Conservation (phyloP, 148 eudicot genomes). For the Suaeda aralocaspica region DNA sequence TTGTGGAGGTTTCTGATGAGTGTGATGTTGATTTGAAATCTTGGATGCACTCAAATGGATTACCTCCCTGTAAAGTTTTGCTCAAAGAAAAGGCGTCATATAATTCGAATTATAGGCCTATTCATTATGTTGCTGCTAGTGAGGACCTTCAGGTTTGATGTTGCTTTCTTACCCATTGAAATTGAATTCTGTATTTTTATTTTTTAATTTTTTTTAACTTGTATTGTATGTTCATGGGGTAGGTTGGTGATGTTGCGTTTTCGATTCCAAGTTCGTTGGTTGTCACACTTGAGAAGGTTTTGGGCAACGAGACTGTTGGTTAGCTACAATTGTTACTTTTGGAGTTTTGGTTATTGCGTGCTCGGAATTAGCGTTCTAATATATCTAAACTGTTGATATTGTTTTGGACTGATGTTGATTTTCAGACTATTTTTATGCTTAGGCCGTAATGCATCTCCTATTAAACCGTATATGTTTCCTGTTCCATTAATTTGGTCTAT, state of each 20-base stretch:
- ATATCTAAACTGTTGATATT: too few relatives aligned
- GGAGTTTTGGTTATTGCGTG: neutral
- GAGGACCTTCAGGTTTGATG: slow-evolving; percentile 63
- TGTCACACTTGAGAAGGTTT: slow-evolving; percentile 88
- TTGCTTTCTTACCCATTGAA: neutral
- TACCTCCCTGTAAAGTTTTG: slow-evolving; percentile 70
- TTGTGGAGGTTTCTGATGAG: slow-evolving; percentile 18
- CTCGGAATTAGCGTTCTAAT: too few relatives aligned
- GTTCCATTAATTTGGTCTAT: too few relatives aligned
- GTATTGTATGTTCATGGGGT: slow-evolving; percentile 14
- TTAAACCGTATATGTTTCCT: too few relatives aligned
- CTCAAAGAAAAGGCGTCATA: slow-evolving; percentile 58
- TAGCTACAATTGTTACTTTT: slow-evolving; percentile 15
- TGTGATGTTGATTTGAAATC: slow-evolving; percentile 52
- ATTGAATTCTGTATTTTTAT: neutral
- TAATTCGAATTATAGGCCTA: slow-evolving; percentile 43
- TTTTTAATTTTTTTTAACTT: neutral
- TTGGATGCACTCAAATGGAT: slow-evolving; percentile 87
- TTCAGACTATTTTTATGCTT: too few relatives aligned
- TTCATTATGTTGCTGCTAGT: slow-evolving; percentile 91
- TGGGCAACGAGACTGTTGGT: slow-evolving; percentile 96
- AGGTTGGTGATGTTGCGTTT: slow-evolving; percentile 85
- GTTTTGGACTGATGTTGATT: too few relatives aligned
- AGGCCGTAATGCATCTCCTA: too few relatives aligned
- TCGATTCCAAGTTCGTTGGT: slow-evolving; percentile 81